These are phyloP conservation scores for Stramenopiles sp. DNA, from an alignment of 352 stramenopile species.

Conservation along the genomic window DNA sequence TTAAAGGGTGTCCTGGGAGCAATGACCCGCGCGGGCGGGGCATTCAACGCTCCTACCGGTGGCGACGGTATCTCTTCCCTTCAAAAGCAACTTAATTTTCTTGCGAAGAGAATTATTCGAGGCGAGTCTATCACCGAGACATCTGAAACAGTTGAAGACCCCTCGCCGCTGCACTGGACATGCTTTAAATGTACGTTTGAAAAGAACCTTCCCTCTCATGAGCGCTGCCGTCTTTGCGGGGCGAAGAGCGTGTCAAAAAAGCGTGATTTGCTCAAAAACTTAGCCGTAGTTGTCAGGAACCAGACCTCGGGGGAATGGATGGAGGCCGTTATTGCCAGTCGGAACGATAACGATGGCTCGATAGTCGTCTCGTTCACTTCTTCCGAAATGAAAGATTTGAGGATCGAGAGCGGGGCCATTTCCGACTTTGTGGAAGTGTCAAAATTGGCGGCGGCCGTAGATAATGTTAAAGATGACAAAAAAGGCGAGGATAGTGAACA, in stretches of 20 bases:
- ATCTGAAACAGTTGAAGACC: background rate
- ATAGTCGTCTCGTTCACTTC: background rate
- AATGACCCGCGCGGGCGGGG: background rate
- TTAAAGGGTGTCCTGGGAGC: background rate
- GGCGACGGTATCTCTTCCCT: background rate
- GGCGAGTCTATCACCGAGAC: background rate
- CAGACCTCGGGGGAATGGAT: background rate
- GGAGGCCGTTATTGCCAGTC: background rate
- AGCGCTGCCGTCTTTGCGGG: background rate
- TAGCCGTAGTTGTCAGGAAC: background rate
- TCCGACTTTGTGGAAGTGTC: too few species aligned
- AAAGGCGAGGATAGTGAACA: too few species aligned
- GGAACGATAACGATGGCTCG: background rate
- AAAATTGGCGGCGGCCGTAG: too few species aligned
- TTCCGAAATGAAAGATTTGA: too few species aligned
- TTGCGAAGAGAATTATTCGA: background rate
- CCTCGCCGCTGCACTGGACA: background rate
- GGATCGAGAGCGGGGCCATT: too few species aligned
- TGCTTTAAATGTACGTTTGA: conserved; percentile 6
- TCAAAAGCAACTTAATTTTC: background rate
- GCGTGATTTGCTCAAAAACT: background rate
- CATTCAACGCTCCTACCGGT: too few species aligned
- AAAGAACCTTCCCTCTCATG: background rate
- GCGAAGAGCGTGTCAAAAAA: background rate
- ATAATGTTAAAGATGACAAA: too few species aligned